Conservation (phyloP, 2,329 filamentous ascomycete genomes). For the Ceratocystis eucalypticola region DNA sequence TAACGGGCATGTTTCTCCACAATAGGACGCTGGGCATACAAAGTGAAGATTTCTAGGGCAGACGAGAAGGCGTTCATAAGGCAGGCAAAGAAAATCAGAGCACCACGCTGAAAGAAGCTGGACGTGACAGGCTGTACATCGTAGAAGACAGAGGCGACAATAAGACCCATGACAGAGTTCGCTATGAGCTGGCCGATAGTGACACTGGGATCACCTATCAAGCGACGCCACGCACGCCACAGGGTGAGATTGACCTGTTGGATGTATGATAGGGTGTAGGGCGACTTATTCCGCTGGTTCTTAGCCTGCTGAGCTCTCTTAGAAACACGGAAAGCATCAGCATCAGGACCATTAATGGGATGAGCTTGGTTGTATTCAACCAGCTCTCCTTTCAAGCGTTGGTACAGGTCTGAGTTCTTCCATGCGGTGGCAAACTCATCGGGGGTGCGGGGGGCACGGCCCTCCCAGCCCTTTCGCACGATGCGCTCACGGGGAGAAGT, state of each 20-base stretch:
- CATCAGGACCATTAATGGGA: conserved; percentile 42
- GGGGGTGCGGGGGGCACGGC: conserved; percentile 43
- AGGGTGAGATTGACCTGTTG: conserved; percentile 71
- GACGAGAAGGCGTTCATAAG: conserved; percentile 74
- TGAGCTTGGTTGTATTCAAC: conserved; percentile 38
- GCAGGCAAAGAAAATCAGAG: conserved; percentile 75
- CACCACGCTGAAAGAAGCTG: conserved; percentile 67
- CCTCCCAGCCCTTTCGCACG: conserved; percentile 42
- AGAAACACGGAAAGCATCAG: conserved; percentile 42
- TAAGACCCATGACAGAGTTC: conserved; percentile 63
- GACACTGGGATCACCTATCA: conserved; percentile 63
- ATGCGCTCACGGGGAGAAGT: conserved; percentile 45
- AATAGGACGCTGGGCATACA: conserved; percentile 81
- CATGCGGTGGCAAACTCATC: conserved; percentile 48
- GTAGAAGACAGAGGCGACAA: conserved; percentile 71
- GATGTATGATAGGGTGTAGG: conserved; percentile 64
- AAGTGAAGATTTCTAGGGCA: conserved; percentile 68
- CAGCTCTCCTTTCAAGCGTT: conserved; percentile 35
- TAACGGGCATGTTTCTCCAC: conserved; percentile 83
- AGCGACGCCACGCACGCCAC: conserved; percentile 63
- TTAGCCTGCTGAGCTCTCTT: conserved; percentile 43
- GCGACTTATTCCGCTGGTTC: conserved; percentile 52
- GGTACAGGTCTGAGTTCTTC: conserved; percentile 39
- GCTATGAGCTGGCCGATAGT: conserved; percentile 55
- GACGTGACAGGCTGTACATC: conserved; percentile 50